Evolutionary conservation across 371 early-diverging fungal genomes (phyloP), one percentile per base, ranked within the genome.

Genomic region (Mortierella sp.): DNA sequence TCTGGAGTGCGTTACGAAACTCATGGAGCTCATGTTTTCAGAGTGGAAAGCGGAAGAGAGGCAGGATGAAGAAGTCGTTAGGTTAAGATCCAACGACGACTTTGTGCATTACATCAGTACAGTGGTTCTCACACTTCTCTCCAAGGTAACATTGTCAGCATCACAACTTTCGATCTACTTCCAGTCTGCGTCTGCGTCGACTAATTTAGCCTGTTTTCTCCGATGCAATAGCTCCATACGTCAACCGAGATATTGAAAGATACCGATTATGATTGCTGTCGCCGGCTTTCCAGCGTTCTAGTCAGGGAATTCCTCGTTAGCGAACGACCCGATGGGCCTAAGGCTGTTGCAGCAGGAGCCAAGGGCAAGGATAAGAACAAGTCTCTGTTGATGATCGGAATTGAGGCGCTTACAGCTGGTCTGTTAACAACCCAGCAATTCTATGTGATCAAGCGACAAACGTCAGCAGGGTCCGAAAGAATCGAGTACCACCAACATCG

Each of bases 311-410:
- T 70, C 41, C 13, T 76, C 45, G 70, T 65, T 39, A 76, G 56
- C n/a, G 63, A 61, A 21, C 41, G 60, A 19, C 65, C 58, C 2
- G 62, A 70, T 52, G 71, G 70, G 10, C 78, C 78, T 24, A 69
- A 65, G 55, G 66, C 71, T 9, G 26, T 76, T 42, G 78, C 78
- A 0, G 78, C 78, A 14, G 70, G 78, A 50, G 61, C 67, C 60
- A 76, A 66, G n/a, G 66, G 78, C 50, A 76, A 76, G 39, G 70
- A 76, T 54, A 76, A 70, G 55, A 70, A 58, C 45, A 76, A 76
- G 28, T 76, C 78, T 2, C 53, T 56, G 50, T 24, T 76, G 21
- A 76, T 76, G 78, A 53, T 70, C 19, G 78, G 78, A 27, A 70
- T 76, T 42, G 78, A 76, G 45, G 70, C 62, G 1, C 58, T 76